A percentile compares a stretch with the other conserved stretches of the same genome.
Evolutionary conservation across 2,329 filamentous ascomycete genomes (phyloP).

Genomic region (Phialophora verrucosa): DNA sequence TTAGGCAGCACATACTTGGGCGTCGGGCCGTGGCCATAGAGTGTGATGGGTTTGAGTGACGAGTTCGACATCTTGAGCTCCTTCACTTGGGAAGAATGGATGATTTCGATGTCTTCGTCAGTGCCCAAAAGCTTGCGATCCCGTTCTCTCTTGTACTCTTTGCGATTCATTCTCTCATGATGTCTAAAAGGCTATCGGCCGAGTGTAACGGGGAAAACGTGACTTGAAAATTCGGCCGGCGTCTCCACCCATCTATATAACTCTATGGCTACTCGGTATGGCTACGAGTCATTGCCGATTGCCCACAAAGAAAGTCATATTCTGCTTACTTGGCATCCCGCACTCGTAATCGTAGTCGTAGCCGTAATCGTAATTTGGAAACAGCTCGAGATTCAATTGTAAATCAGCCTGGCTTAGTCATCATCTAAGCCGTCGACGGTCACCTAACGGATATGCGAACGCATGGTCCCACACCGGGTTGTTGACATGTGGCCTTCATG

Average conservation of each 20-base stretch:
- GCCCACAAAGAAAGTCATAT: not conserved
- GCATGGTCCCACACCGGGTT: not conserved
- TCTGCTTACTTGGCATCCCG: not conserved
- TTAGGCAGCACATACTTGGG: conserved; percentile 2
- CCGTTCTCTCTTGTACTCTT: not conserved
- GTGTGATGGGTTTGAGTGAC: not conserved
- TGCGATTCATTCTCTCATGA: not conserved
- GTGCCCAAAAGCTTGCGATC: not conserved
- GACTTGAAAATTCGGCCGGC: not conserved
- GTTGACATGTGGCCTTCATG: not conserved
- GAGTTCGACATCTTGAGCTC: conserved; percentile 7
- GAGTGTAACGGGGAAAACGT: not conserved
- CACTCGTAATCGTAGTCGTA: not conserved
- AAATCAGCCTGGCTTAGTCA: not conserved
- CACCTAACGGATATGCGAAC: not conserved
- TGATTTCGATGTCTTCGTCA: not conserved
- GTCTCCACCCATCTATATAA: not conserved
- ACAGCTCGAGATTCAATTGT: not conserved
- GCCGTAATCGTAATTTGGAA: not conserved
- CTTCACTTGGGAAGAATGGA: not conserved
- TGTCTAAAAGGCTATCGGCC: not conserved
- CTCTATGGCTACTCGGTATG: not conserved
- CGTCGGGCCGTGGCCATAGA: conserved; percentile 2
- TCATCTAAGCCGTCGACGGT: not conserved
- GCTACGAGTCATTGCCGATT: not conserved